These are phyloP conservation scores for Kazachstania sp. DNA, from an alignment of 1,139 yeast genomes.

Conservation along the genomic window DNA sequence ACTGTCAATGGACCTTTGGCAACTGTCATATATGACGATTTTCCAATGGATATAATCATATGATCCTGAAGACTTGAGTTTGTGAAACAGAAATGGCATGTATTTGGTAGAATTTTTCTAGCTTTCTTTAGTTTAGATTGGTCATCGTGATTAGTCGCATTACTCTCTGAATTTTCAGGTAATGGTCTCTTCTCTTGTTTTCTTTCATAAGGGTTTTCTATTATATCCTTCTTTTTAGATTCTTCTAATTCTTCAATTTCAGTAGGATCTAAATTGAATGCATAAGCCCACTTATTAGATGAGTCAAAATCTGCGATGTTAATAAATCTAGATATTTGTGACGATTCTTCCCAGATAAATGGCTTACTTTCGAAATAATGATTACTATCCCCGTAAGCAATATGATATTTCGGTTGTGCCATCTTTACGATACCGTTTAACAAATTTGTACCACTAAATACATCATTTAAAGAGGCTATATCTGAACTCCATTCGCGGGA, in stretches of 20 bases:
- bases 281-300: slow-evolving; percentile 61
- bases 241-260: slow-evolving; percentile 11
- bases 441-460: slow-evolving; percentile 25
- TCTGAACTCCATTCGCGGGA: slow-evolving; percentile 56
- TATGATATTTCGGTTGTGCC: slow-evolving; percentile 55
- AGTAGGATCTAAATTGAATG: slow-evolving; percentile 40
- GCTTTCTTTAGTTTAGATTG: slow-evolving; percentile 19
- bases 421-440: slow-evolving; percentile 42
- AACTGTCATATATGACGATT: slow-evolving; percentile 56
- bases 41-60: slow-evolving; percentile 71
- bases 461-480: slow-evolving; percentile 35
- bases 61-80: slow-evolving; percentile 74
- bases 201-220: slow-evolving; percentile 35
- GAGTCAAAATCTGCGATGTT: slow-evolving; percentile 54
- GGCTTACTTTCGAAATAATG: slow-evolving; percentile 50
- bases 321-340: slow-evolving; percentile 47
- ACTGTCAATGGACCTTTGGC: slow-evolving; percentile 82
- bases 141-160: not conserved
- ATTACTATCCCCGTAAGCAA: slow-evolving; percentile 45
- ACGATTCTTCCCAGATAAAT: slow-evolving; percentile 42
- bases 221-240: slow-evolving; percentile 16
- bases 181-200: slow-evolving; percentile 12
- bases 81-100: slow-evolving; percentile 78
- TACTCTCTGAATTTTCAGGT: slow-evolving; percentile 2
- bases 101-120: slow-evolving; percentile 42